Conservation (phyloP, 176 grass and related monocot species). For the Phyllostachys edulis region DNA sequence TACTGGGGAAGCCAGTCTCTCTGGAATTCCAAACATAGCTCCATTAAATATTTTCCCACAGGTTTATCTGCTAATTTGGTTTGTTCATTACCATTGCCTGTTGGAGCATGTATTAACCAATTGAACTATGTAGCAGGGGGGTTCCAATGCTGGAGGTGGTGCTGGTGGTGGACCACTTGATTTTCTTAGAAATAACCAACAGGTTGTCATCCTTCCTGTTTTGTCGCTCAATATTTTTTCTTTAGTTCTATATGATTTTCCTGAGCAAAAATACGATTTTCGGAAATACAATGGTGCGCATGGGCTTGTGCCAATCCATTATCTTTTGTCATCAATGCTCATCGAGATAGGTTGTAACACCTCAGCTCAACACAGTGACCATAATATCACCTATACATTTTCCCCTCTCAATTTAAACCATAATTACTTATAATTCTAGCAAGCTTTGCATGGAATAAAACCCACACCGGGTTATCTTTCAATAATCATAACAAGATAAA, state of each 20-base stretch:
- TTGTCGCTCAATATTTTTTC: constrained; percentile 1
- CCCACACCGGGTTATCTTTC: too few relatives aligned
- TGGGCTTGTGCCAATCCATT: not conserved
- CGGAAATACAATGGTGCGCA: not conserved
- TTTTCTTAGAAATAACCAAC: constrained; percentile 84
- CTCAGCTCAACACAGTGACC: too few relatives aligned
- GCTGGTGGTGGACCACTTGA: constrained; percentile 75
- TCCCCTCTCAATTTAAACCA: too few relatives aligned
- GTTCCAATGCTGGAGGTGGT: constrained; percentile 53
- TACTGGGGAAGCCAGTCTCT: constrained; percentile 36
- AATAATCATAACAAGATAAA: too few relatives aligned
- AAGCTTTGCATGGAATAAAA: too few relatives aligned
- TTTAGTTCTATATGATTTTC: not conserved
- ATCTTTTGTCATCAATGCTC: not conserved
- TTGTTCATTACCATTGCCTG: constrained; percentile 10
- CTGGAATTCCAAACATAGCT: constrained; percentile 73
- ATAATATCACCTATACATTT: too few relatives aligned
- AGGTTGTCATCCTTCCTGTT: constrained; percentile 50
- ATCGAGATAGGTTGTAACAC: not conserved
- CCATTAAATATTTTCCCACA: constrained; percentile 96
- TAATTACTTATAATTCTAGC: too few relatives aligned
- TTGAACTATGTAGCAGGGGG: constrained; percentile 49
- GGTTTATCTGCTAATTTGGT: constrained; percentile 36
- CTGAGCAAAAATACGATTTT: not conserved
- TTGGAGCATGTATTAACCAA: constrained; percentile 27